phyloP scores from a whole-genome alignment of 345 rosid species.

The Camelina sativa region DNA sequence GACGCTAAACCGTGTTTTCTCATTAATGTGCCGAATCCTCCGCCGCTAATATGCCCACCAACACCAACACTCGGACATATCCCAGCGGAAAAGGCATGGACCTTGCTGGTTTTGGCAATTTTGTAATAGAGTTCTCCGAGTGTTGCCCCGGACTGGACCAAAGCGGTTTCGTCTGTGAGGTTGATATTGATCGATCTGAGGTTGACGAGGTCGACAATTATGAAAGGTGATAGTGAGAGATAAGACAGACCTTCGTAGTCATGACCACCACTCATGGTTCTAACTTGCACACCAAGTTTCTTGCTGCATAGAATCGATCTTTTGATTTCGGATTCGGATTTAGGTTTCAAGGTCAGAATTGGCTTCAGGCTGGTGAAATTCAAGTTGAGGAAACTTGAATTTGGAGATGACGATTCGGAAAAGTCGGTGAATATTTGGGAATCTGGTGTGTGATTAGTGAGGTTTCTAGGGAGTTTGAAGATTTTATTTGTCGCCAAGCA shows the following conservation, averaged over 20 bases:
- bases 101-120: constrained; percentile 51
- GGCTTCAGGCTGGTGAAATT: constrained; percentile 54
- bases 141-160: constrained; percentile 71
- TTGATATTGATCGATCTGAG: constrained; percentile 51
- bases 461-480: background rate
- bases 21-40: constrained; percentile 65
- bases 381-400: constrained; percentile 35
- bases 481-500: constrained; percentile 26
- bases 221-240: constrained; percentile 51
- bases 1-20: constrained; percentile 61
- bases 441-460: constrained; percentile 1
- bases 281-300: constrained; percentile 49
- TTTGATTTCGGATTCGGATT: constrained; percentile 50
- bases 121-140: constrained; percentile 61
- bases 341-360: constrained; percentile 47
- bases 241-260: constrained; percentile 78
- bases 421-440: constrained; percentile 19
- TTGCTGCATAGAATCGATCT: constrained; percentile 51
- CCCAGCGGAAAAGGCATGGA: constrained; percentile 64
- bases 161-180: constrained; percentile 46
- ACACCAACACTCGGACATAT: constrained; percentile 64
- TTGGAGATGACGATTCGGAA: constrained; percentile 24
- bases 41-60: constrained; percentile 68
- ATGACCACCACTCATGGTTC: constrained; percentile 74
- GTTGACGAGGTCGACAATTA: constrained; percentile 56